phyloP scores from a whole-genome alignment of 176 grass and related monocot species.

The Paspalum notatum region DNA sequence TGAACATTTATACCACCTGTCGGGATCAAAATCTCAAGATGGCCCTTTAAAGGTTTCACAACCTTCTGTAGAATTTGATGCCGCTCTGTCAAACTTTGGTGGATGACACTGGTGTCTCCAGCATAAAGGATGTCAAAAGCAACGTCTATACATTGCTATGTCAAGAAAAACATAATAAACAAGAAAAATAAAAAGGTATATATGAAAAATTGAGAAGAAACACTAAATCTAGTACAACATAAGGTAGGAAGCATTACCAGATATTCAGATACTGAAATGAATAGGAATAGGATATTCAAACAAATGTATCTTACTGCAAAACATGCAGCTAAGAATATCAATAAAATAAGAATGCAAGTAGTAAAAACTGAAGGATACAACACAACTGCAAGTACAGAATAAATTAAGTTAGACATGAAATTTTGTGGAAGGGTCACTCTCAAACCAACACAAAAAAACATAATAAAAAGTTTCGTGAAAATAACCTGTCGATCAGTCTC shows the following conservation, averaged over 20 bases:
- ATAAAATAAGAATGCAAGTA: slow-evolving; percentile 31
- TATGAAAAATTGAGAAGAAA: slow-evolving; percentile 19
- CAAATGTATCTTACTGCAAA: slow-evolving; percentile 2
- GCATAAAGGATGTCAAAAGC: slow-evolving; percentile 98
- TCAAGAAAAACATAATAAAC: slow-evolving; percentile 57
- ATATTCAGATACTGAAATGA: slow-evolving; percentile 19
- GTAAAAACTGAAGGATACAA: slow-evolving; percentile 76
- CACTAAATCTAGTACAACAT: slow-evolving; percentile 25
- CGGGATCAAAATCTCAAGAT: slow-evolving; percentile 83
- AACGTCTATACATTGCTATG: slow-evolving; percentile 67
- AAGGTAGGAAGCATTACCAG: slow-evolving; percentile 11
- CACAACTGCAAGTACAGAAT: slow-evolving; percentile 74
- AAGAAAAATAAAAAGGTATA: slow-evolving; percentile 26
- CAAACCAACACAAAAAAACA: slow-evolving; percentile 38
- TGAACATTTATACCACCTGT: slow-evolving; percentile 72
- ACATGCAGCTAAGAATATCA: slow-evolving; percentile 3
- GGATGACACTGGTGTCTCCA: slow-evolving; percentile 90
- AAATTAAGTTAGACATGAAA: slow-evolving; percentile 42
- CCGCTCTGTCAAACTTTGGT: slow-evolving; percentile 82
- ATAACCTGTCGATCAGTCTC: slow-evolving; percentile 82
- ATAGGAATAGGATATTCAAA: slow-evolving; percentile 8
- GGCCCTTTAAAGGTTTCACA: slow-evolving; percentile 82
- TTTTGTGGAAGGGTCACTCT: slow-evolving; percentile 20
- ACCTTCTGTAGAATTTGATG: slow-evolving; percentile 71
- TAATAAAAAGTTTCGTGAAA: slow-evolving; percentile 33